These are phyloP conservation scores for Hypoxylon sp. DNA, from an alignment of 2,329 filamentous ascomycete genomes.

Conservation along the genomic window DNA sequence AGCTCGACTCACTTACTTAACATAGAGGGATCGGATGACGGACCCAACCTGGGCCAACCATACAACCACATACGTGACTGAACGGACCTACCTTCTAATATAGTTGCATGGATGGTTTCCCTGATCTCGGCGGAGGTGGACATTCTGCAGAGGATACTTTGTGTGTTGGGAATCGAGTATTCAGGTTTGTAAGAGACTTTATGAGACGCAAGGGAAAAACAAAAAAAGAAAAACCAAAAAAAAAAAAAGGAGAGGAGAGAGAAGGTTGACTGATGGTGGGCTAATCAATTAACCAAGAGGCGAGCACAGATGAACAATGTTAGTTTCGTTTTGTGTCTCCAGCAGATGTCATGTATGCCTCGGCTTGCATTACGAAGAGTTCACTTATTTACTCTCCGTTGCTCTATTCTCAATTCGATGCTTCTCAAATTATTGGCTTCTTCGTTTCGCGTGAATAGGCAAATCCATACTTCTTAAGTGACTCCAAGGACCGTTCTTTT, in stretches of 20 bases:
- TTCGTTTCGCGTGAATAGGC: not conserved
- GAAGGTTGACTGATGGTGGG: constrained; percentile 19
- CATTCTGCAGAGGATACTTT: constrained; percentile 44
- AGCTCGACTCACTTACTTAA: constrained; percentile 24
- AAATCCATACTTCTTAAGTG: not conserved
- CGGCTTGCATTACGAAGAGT: constrained; percentile 41
- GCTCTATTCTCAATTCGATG: constrained; percentile 23
- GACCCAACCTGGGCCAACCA: constrained; percentile 32
- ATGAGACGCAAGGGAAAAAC: constrained; percentile 35
- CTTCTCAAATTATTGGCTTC: not conserved
- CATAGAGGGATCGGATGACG: constrained; percentile 34
- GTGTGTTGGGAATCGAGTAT: constrained; percentile 44
- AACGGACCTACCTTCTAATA: constrained; percentile 38
- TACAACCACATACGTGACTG: constrained; percentile 33
- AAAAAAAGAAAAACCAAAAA: too few species aligned
- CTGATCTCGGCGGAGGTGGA: constrained; percentile 42
- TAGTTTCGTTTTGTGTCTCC: constrained; percentile 40
- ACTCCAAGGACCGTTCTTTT: not conserved
- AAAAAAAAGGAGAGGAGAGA: too few species aligned
- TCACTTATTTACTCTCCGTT: constrained; percentile 33
- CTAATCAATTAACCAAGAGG: constrained; percentile 15
- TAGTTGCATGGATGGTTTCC: constrained; percentile 42
- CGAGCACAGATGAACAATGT: constrained; percentile 34
- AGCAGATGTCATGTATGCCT: constrained; percentile 41
- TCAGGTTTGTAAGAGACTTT: constrained; percentile 38